Base-by-base conservation (phyloP, 169 alveolate species). In the Toxoplasma gondii region DNA sequence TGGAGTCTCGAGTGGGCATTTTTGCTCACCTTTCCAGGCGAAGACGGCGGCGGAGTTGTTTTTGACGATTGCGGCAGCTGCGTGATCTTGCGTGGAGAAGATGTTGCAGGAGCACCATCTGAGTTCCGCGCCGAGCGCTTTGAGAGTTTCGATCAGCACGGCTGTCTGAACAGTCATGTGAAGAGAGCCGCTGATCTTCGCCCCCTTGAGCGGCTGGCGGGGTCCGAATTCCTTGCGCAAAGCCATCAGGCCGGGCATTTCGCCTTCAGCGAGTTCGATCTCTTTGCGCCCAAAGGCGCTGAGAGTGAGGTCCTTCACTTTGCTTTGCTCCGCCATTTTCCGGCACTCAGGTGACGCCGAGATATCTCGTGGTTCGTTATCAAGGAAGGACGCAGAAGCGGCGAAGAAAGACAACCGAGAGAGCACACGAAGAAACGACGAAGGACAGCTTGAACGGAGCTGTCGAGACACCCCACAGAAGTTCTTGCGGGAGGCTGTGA, bases 91-190 rank as follows among this genome's bases (percentile, higher is more conserved):
- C n/a, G 99, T 99, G 45, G 99, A 98, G 97, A 96, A 98, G 93
- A 99, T 99, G 98, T 99, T 99, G 97, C 99, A 99, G 58, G 99
- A 98, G 95, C 99, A 97, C 99, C 99, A 99, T 90, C 99, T 98
- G 70, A 99, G 98, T 84, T 98, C 96, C 80, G 99, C 99, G 44
- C 99, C 99, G 54, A 98, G 96, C 38, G 95, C 98, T 44, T 93
- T 94, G 93, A 98, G 95, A 31, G 99, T 98, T 94, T 98, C 99
- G 80, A 98, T 98, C 97, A 94, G 94, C 83, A 92, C 97, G 83
- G 97, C 98, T 19, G 99, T 98, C 96, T 99, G 99, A 94, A 98
- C 98, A 91, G 99, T 99, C 99, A 99, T 98, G 96, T 99, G 99
- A 82, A 99, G 97, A 43, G 99, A 98, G 39, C 99, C 99, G 36